These are phyloP conservation scores for Periconia macrospinosa DNA, from an alignment of 2,329 filamentous ascomycete genomes.

Conservation along the genomic window DNA sequence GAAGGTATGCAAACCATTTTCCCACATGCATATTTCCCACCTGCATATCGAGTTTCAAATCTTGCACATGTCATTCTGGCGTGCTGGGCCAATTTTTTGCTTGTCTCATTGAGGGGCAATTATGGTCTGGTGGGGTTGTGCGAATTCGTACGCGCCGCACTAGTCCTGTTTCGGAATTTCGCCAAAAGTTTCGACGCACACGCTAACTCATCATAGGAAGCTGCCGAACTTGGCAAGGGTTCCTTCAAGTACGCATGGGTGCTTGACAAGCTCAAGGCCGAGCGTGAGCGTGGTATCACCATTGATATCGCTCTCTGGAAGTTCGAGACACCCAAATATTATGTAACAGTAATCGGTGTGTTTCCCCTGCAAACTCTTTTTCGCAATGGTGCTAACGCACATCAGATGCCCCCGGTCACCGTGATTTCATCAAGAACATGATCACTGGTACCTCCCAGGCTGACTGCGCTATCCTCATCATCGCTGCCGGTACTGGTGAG, in stretches of 20 bases:
- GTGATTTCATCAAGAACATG: conserved; percentile 99
- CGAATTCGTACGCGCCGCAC: conserved; percentile 41
- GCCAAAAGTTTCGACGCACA: conserved; percentile 39
- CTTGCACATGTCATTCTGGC: conserved; percentile 19
- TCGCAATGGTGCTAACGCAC: too few species aligned
- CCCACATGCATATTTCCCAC: conserved; percentile 20
- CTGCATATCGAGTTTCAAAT: too few species aligned
- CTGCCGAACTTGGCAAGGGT: conserved; percentile 98
- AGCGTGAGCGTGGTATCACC: conserved; percentile 99
- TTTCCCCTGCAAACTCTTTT: conserved; percentile 1
- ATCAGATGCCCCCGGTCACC: conserved; percentile 87
- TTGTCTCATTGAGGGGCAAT: conserved; percentile 42
- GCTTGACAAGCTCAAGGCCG: conserved; percentile 99
- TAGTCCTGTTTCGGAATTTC: conserved; percentile 32
- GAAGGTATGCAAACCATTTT: conserved; percentile 72
- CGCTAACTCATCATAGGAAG: conserved; percentile 69
- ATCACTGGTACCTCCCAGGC: conserved; percentile 99
- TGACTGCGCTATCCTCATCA: conserved; percentile 99
- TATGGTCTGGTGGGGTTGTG: conserved; percentile 43
- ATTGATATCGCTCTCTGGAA: conserved; percentile 99
- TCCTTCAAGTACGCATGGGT: conserved; percentile 99
- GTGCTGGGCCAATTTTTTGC: conserved; percentile 34
- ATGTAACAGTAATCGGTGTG: conserved; percentile 82
- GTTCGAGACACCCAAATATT: conserved; percentile 98
- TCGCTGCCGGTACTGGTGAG: conserved; percentile 99